Evolutionary conservation across 768 basidiomycete species (phyloP), one percentile per base, ranked within the genome.

Genomic region (Trametopsis cervina): DNA sequence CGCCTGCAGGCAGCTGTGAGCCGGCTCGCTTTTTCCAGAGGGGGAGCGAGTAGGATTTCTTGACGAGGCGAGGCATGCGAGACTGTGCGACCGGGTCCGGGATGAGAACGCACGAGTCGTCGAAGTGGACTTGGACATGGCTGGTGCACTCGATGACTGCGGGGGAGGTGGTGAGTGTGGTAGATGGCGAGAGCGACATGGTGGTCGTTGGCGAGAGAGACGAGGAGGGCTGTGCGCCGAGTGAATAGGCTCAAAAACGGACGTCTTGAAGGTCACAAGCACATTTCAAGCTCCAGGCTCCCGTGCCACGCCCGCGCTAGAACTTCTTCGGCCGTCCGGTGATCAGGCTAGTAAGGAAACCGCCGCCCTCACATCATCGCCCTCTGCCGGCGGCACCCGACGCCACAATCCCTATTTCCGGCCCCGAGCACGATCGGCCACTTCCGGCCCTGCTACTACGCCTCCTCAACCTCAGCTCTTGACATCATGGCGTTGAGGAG

Each of bases 81-180:
- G 69, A 65, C 42, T 66, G 65, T 13, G 62, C 60, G 1, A 58
- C 56, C 13, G 57, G 60, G 44, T 83, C 77, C n/a, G 86, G 86
- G 47, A 89, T 89, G 57, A 89, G 74, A 3, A 85, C 69, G 50
- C 87, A 89, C 57, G 83, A 75, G 45, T 71, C 69, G 68, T 89
- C 78, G 65, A 89, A 89, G 47, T 86, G 75, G 3, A 89, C 87
- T 20, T 58, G 59, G 49, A 65, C 59, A 0, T 55, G 53, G 25
- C 22, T 27, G 15, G 22, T 33, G 22, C 23, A 40, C 10, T 40
- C 46, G 25, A 13, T 15, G 18, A 5, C 42, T 5, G 21, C 10
- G 13, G 21, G 15, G 25, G 25, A 24, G 22, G 42, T 22, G 9
- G 21, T 18, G 21, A 22, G 9, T 18, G 13, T n/a, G n/a, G 20